These are phyloP conservation scores for Botrytis sinoallii DNA, from an alignment of 2,329 filamentous ascomycete species.

Conservation along the genomic window DNA sequence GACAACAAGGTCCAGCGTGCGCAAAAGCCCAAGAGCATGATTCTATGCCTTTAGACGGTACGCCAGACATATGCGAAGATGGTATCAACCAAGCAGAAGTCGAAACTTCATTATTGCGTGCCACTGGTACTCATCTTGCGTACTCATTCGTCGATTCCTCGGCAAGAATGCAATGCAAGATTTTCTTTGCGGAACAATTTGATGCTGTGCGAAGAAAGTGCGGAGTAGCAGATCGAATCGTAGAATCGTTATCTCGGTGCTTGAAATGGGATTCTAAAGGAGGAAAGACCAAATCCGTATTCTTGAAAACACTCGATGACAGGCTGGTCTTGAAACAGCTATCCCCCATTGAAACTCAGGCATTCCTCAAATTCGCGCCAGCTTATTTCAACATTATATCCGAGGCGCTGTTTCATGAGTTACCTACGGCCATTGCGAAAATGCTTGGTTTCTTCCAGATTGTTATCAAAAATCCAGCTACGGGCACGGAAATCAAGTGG, in stretches of 20 bases:
- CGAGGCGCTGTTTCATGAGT: slow-evolving; percentile 88
- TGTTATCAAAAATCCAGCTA: slow-evolving; percentile 90
- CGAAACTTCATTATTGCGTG: slow-evolving; percentile 78
- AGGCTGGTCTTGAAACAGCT: slow-evolving; percentile 78
- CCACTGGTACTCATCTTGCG: slow-evolving; percentile 88
- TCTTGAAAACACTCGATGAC: slow-evolving; percentile 93
- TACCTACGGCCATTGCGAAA: slow-evolving; percentile 96
- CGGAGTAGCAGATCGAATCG: slow-evolving; percentile 86
- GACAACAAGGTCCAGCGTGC: slow-evolving; percentile 47
- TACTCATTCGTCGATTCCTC: slow-evolving; percentile 93
- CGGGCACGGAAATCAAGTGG: slow-evolving; percentile 89
- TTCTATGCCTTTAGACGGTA: slow-evolving; percentile 35
- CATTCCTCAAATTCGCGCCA: slow-evolving; percentile 92
- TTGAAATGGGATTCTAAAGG: slow-evolving; percentile 98
- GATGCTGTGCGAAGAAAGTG: slow-evolving; percentile 92
- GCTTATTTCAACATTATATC: slow-evolving; percentile 98
- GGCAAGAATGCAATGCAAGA: slow-evolving; percentile 96
- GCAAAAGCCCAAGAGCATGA: slow-evolving; percentile 32
- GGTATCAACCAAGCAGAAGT: slow-evolving; percentile 64
- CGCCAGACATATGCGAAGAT: slow-evolving; percentile 35
- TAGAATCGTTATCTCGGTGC: slow-evolving; percentile 92
- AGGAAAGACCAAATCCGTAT: slow-evolving; percentile 95
- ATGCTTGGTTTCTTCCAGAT: slow-evolving; percentile 99
- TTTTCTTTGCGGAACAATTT: slow-evolving; percentile 98
- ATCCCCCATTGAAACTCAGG: slow-evolving; percentile 85